These are phyloP conservation scores for Globisporangium abappressorium DNA, from an alignment of 352 stramenopile genomes.

Conservation along the genomic window DNA sequence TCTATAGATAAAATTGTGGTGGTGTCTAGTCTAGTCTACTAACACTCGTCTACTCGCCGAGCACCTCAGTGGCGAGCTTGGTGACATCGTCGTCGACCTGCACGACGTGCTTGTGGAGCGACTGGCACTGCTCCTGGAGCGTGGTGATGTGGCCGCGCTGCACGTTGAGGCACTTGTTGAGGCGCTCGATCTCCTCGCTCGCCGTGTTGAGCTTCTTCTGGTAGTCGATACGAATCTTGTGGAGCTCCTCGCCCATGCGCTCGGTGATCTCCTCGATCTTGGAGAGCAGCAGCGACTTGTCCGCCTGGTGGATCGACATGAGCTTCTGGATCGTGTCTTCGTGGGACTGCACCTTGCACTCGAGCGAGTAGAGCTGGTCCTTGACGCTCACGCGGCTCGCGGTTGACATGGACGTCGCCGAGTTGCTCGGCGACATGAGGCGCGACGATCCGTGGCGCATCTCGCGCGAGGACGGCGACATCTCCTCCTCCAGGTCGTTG, in stretches of 20 bases:
- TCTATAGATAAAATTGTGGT: constrained; percentile 5
- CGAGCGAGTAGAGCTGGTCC: constrained; percentile 74
- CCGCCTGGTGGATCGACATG: constrained; percentile 77
- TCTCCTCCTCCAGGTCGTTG: constrained; percentile 68
- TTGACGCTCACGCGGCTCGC: constrained; percentile 63
- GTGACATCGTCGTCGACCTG: constrained; percentile 85
- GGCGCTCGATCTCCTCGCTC: constrained; percentile 77
- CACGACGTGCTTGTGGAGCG: constrained; percentile 80
- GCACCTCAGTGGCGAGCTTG: constrained; percentile 77
- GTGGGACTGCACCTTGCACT: constrained; percentile 77
- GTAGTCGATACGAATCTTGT: constrained; percentile 76
- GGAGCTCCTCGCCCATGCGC: constrained; percentile 70
- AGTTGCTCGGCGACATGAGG: constrained; percentile 56
- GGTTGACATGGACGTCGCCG: constrained; percentile 28
- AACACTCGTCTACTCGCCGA: constrained; percentile 47
- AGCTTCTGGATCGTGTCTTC: constrained; percentile 84
- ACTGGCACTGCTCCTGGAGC: constrained; percentile 80
- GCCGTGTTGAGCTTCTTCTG: constrained; percentile 82
- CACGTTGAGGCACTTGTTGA: constrained; percentile 84
- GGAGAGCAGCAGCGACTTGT: constrained; percentile 69
- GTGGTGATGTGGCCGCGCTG: constrained; percentile 83
- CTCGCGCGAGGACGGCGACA: constrained; percentile 52
- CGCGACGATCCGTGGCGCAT: constrained; percentile 61
- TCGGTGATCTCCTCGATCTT: constrained; percentile 85
- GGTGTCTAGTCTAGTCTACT: too few species aligned